Conservation (phyloP, 2,329 filamentous ascomycete species). For the Mycogone perniciosa region DNA sequence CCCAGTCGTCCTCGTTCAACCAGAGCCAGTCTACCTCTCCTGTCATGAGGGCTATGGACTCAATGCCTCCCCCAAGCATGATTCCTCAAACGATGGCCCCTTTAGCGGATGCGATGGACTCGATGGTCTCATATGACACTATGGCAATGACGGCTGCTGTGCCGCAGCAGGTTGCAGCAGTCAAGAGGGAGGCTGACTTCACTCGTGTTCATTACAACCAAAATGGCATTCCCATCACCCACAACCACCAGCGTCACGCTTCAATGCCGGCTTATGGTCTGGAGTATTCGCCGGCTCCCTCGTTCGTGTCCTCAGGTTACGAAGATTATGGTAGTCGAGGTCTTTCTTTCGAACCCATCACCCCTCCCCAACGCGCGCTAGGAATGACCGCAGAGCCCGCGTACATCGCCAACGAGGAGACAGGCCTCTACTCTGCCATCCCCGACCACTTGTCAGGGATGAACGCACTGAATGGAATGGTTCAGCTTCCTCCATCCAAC, state of each 20-base stretch:
- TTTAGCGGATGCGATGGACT: slow-evolving; percentile 60
- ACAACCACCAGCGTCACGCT: slow-evolving; percentile 83
- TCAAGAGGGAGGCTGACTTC: slow-evolving; percentile 88
- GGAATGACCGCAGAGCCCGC: slow-evolving; percentile 80
- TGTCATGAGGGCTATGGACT: slow-evolving; percentile 82
- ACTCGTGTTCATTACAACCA: slow-evolving; percentile 82
- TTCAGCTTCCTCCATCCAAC: slow-evolving; percentile 83
- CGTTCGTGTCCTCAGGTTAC: slow-evolving; percentile 96
- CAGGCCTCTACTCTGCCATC: slow-evolving; percentile 89
- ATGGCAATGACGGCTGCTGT: slow-evolving; percentile 65
- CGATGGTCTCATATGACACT: slow-evolving; percentile 62
- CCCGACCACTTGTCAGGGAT: slow-evolving; percentile 73
- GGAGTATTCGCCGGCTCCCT: slow-evolving; percentile 96
- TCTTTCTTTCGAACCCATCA: slow-evolving; percentile 93
- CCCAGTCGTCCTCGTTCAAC: slow-evolving; percentile 62
- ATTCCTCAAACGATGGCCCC: slow-evolving; percentile 55
- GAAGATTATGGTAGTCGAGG: slow-evolving; percentile 97
- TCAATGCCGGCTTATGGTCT: slow-evolving; percentile 96
- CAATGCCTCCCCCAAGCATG: slow-evolving; percentile 89
- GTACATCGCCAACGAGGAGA: slow-evolving; percentile 97
- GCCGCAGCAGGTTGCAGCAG: slow-evolving; percentile 57
- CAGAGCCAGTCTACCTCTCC: slow-evolving; percentile 82
- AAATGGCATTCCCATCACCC: slow-evolving; percentile 77
- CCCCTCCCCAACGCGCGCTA: slow-evolving; percentile 84
- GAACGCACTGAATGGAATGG: slow-evolving; percentile 76